Base-by-base conservation (phyloP, 2,329 filamentous ascomycete genomes). In the Tolypocladium amazonense region DNA sequence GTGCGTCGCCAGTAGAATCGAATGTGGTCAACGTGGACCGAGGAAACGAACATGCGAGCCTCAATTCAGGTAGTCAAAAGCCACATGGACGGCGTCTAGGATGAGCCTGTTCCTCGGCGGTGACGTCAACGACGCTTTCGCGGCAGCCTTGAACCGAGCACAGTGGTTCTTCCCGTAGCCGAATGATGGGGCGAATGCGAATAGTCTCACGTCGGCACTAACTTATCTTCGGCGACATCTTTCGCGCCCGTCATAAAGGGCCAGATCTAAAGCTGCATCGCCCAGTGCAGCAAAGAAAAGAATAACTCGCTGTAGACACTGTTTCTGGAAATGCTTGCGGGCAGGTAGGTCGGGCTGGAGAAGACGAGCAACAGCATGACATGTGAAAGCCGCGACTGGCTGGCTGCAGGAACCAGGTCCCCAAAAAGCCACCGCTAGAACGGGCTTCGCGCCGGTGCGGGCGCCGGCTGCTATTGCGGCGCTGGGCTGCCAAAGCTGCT, bases 381-480 rank as follows among this genome's bases (percentile, higher is more conserved):
- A 54, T 35, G 50, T 54, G 50, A 54, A 54, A 35, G 50, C 50
- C 20, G 50, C 30, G 50, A 37, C 50, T 54, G 20, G 30, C 50
- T 53, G 50, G 58, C 38, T 62, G 53, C 56, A 52, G 38, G 55
- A 43, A 56, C 33, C 58, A 60, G 38, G 25, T n/a, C n/a, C 30
- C 35, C 30, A 1, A n/a, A 54, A 54, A 54, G 50, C 50, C 50
- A 53, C 47, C 8, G 18, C 25, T 52, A 27, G 27, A n/a, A 33
- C 9, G 27, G 47, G 27, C 27, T 12, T 33, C 27, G 27, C 47
- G 47, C 27, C 47, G 9, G 47, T 11, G 47, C 47, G 15, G 45
- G 25, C 45, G 4, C 45, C 45, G 4, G 25, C 45, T 30, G 45
- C 45, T 18, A 27, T 25, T 47, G 15, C 18, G n/a, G 43, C 43